phyloP scores from a whole-genome alignment of 1,284 basidiomycete genomes.

The Xerocomus minutiporus region DNA sequence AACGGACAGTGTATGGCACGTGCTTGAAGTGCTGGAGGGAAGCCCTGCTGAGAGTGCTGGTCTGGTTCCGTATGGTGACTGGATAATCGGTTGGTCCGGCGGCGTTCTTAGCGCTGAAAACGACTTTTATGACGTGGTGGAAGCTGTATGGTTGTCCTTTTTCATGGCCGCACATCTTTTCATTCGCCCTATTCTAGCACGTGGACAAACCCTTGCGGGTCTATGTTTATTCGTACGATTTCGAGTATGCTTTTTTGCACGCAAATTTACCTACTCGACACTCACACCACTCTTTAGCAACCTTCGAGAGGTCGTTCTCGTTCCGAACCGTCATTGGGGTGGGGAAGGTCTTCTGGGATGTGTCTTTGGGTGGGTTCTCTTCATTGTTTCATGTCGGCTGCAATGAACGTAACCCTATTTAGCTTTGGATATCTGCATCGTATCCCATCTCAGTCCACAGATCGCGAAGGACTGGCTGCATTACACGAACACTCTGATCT shows the following conservation, averaged over 20 bases:
- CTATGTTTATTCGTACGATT: conserved; percentile 96
- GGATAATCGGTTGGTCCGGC: conserved; percentile 92
- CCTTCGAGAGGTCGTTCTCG: conserved; percentile 84
- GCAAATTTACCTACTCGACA: background rate
- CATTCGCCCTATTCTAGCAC: conserved; percentile 51
- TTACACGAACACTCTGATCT: conserved; percentile 47
- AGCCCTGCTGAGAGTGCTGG: conserved; percentile 91
- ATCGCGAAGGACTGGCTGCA: conserved; percentile 51
- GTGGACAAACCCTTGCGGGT: conserved; percentile 88
- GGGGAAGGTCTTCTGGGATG: conserved; percentile 92
- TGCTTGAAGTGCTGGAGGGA: conserved; percentile 93
- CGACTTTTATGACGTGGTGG: conserved; percentile 96
- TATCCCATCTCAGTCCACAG: conserved; percentile 67
- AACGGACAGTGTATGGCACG: conserved; percentile 95
- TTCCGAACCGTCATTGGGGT: conserved; percentile 94
- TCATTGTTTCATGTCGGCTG: conserved; percentile 3
- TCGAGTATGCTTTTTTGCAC: conserved; percentile 67
- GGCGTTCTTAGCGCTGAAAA: conserved; percentile 89
- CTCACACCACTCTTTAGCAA: conserved; percentile 50
- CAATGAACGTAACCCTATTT: conserved; percentile 3
- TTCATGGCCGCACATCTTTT: conserved; percentile 8
- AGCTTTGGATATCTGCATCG: conserved; percentile 85
- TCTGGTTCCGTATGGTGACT: conserved; percentile 84
- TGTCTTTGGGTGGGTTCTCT: conserved; percentile 75
- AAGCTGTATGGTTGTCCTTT: conserved; percentile 59